Evolutionary conservation across 495 filamentous ascomycete species (phyloP).

Genomic region (Penicillium odoratum): DNA sequence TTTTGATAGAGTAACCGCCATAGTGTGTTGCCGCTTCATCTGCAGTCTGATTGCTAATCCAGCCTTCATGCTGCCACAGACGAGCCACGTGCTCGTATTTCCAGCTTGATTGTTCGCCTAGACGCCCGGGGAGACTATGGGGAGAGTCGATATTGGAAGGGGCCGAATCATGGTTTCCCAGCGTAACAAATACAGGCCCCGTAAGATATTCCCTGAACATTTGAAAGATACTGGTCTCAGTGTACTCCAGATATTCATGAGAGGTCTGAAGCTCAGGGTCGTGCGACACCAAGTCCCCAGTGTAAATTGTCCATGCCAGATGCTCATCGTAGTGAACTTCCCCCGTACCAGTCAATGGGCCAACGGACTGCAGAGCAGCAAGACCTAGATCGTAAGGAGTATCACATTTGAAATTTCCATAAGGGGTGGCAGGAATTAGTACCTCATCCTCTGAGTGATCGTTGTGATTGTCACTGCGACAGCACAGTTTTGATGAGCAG

Average conservation of each 20-base stretch:
- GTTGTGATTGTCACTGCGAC: constrained; percentile 47
- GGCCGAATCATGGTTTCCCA: constrained; percentile 58
- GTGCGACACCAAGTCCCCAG: constrained; percentile 57
- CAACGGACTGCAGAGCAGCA: constrained; percentile 57
- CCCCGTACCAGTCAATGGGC: constrained; percentile 55
- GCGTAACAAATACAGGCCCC: constrained; percentile 53
- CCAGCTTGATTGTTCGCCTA: constrained; percentile 58
- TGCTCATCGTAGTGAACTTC: constrained; percentile 32
- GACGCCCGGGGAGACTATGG: constrained; percentile 49
- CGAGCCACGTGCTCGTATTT: constrained; percentile 53
- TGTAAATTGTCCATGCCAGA: constrained; percentile 54
- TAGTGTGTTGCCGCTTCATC: constrained; percentile 49
- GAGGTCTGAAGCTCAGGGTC: constrained; percentile 48
- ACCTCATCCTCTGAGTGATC: constrained; percentile 30
- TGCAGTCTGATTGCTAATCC: constrained; percentile 44
- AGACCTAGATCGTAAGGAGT: constrained; percentile 59
- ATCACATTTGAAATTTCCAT: constrained; percentile 57
- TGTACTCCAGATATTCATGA: constrained; percentile 49
- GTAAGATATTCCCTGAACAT: constrained; percentile 58
- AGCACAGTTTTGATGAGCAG: constrained; percentile 55
- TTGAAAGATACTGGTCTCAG: constrained; percentile 48
- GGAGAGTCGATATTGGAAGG: constrained; percentile 52
- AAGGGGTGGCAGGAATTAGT: constrained; percentile 50
- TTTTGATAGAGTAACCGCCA: constrained; percentile 51
- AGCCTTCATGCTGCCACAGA: constrained; percentile 53